These are phyloP conservation scores for Talaromyces adpressus DNA, from an alignment of 495 filamentous ascomycete species.

Conservation along the genomic window DNA sequence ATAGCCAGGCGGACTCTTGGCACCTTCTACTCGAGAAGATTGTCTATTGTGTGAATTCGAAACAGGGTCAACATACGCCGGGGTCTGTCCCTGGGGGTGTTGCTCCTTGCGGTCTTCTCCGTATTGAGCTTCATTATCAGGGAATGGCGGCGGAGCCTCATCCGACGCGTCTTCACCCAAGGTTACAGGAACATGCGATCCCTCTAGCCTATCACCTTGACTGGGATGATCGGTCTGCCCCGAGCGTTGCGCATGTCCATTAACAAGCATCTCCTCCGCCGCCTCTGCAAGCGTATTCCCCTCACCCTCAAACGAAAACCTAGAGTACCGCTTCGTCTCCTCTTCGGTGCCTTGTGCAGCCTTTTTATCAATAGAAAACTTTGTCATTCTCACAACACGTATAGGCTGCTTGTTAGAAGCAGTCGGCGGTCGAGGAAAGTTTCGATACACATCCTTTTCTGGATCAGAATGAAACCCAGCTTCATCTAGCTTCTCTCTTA, in stretches of 20 bases:
- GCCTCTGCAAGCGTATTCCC: conserved; percentile 5
- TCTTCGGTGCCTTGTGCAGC: neutral
- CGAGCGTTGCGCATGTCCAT: neutral
- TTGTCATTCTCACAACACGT: conserved; percentile 3
- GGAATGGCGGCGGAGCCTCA: conserved; percentile 3
- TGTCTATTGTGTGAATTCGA: neutral
- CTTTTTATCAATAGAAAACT: conserved; percentile 1
- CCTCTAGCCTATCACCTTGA: neutral
- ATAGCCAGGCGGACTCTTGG: neutral
- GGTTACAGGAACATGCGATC: neutral
- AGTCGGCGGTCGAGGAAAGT: neutral
- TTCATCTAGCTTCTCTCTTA: conserved; percentile 6
- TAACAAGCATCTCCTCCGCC: conserved; percentile 8
- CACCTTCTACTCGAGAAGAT: neutral
- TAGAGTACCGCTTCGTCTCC: conserved; percentile 1
- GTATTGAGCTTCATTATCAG: neutral
- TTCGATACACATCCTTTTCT: neutral
- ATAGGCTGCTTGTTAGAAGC: neutral
- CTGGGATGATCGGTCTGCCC: neutral
- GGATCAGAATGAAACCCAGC: neutral
- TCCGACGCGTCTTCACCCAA: conserved; percentile 5
- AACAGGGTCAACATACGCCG: too few species aligned
- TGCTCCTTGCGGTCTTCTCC: conserved; percentile 1
- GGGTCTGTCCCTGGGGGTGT: neutral
- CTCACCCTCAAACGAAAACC: conserved; percentile 7